phyloP scores from a whole-genome alignment of 2,329 filamentous ascomycete species.

The Diaporthe batatas region DNA sequence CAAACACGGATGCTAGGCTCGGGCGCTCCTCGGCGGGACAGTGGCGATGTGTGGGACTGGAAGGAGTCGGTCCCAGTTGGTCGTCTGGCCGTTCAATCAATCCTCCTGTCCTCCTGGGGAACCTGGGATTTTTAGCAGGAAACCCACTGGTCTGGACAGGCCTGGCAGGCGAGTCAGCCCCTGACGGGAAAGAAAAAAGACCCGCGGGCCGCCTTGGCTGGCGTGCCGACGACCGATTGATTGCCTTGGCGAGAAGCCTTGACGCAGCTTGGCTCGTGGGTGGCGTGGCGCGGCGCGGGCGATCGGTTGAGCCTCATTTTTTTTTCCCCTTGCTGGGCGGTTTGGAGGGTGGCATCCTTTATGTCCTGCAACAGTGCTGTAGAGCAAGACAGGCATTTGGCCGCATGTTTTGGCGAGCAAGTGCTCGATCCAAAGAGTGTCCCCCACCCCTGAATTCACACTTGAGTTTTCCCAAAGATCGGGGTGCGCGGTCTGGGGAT shows the following conservation, averaged over 20 bases:
- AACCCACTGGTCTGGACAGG: constrained; percentile 9
- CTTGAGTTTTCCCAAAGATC: constrained; percentile 16
- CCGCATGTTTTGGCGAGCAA: constrained; percentile 26
- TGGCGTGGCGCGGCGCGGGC: constrained; percentile 19
- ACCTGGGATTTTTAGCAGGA: constrained; percentile 3
- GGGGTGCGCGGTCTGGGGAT: constrained; percentile 39
- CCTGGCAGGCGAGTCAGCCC: constrained; percentile 40
- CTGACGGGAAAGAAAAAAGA: constrained; percentile 24
- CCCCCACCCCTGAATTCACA: background rate
- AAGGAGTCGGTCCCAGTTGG: background rate
- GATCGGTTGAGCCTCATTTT: constrained; percentile 36
- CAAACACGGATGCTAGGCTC: constrained; percentile 35
- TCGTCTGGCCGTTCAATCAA: background rate
- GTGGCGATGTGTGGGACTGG: constrained; percentile 34
- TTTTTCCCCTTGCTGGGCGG: background rate
- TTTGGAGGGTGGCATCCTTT: constrained; percentile 10
- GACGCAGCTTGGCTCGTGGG: constrained; percentile 23
- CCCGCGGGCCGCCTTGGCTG: constrained; percentile 9
- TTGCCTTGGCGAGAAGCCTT: constrained; percentile 36
- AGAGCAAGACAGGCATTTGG: background rate
- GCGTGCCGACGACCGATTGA: constrained; percentile 6
- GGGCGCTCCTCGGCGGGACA: constrained; percentile 40
- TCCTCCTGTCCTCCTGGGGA: constrained; percentile 3
- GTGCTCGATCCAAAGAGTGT: background rate
- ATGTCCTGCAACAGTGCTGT: background rate